phyloP scores from a whole-genome alignment of 176 grass and related monocot species.

The Ensete glaucum region DNA sequence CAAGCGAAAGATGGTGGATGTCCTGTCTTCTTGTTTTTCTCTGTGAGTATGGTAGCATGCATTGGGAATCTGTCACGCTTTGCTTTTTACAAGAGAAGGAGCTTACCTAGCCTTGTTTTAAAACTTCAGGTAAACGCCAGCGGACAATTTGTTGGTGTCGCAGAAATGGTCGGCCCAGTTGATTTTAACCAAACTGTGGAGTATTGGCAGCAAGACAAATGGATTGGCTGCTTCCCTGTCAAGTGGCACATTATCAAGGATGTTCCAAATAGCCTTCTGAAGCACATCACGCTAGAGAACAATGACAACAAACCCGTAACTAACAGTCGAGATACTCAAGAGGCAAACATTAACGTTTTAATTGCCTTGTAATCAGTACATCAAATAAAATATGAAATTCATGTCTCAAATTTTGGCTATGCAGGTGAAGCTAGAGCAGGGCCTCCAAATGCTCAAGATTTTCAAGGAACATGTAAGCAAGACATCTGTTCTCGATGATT shows the following conservation, averaged over 20 bases:
- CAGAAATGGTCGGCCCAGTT: conserved; percentile 79
- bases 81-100: background rate
- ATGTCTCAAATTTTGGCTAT: background rate
- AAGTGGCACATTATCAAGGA: conserved; percentile 98
- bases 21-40: conserved; percentile 91
- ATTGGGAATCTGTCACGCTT: background rate
- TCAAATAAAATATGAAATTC: too few species aligned
- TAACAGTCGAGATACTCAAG: conserved; percentile 92
- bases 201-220: conserved; percentile 99
- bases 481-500: conserved; percentile 87
- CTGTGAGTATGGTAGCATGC: conserved; percentile 39
- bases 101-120: background rate
- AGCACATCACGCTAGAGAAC: conserved; percentile 91
- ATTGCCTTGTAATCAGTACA: too few species aligned
- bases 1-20: conserved; percentile 62
- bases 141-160: conserved; percentile 89
- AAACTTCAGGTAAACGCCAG: conserved; percentile 71
- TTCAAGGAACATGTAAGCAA: conserved; percentile 79
- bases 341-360: conserved; percentile 34
- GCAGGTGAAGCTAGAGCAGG: conserved; percentile 93
- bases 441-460: conserved; percentile 83
- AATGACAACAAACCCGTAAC: conserved; percentile 95
- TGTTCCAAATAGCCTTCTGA: conserved; percentile 77
- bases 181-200: conserved; percentile 93
- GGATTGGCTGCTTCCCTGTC: conserved; percentile 80